phyloP scores from a whole-genome alignment of 129 eudicot genomes.

The Silybum marianum region DNA sequence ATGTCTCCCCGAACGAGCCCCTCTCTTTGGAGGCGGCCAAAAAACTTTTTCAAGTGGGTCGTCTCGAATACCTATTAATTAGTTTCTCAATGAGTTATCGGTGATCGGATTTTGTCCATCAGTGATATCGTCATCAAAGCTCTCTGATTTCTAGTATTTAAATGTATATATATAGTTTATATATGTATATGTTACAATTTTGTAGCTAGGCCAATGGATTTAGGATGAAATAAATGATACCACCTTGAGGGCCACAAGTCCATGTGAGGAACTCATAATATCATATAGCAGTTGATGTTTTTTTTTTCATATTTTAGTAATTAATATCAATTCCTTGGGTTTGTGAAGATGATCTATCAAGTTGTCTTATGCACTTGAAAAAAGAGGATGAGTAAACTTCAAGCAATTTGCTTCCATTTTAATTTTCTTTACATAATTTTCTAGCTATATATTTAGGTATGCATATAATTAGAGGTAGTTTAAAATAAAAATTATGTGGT shows the following conservation, averaged over 20 bases:
- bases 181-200: too few species aligned
- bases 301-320: background rate
- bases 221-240: slow-evolving; percentile 4
- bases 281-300: background rate
- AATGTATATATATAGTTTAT: too few species aligned
- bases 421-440: background rate
- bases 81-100: too few species aligned
- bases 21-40: too few species aligned
- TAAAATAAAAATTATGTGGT: too few species aligned
- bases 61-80: too few species aligned
- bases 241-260: slow-evolving; percentile 5
- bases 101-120: too few species aligned
- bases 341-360: slow-evolving; percentile 23
- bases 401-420: slow-evolving; percentile 20
- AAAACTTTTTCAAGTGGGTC: too few species aligned
- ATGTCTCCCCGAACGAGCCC: too few species aligned
- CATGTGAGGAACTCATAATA: slow-evolving; percentile 23
- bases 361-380: slow-evolving; percentile 25
- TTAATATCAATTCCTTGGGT: background rate
- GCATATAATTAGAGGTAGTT: too few species aligned
- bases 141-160: too few species aligned
- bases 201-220: background rate
- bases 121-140: too few species aligned
- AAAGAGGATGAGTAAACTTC: slow-evolving; percentile 22
- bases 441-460: background rate